A percentile compares a stretch with the other conserved stretches of the same genome.
phyloP scores from a whole-genome alignment of 139 green algal genomes.

The Ettlia oleoabundans region DNA sequence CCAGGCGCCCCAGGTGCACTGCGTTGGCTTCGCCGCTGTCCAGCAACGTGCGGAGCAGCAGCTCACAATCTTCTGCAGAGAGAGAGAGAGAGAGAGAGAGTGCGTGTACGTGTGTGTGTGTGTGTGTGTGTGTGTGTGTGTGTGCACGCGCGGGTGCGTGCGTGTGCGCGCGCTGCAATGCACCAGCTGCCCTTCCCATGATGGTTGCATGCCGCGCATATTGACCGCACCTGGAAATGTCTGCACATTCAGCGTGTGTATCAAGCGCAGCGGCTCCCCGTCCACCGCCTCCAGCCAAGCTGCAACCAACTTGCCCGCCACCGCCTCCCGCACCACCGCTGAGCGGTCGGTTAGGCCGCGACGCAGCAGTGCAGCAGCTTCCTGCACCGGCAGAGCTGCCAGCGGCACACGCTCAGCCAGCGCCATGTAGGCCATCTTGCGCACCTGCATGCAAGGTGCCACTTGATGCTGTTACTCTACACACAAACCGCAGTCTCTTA shows the following conservation, averaged over 20 bases:
- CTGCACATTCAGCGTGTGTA: slow-evolving; percentile 52
- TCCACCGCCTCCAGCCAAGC: slow-evolving; percentile 55
- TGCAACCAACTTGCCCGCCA: slow-evolving; percentile 40
- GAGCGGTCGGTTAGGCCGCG: slow-evolving; percentile 61
- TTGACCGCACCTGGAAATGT: slow-evolving; percentile 37
- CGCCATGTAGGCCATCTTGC: slow-evolving; percentile 56
- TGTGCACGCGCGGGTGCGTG: no score
- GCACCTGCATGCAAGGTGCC: slow-evolving; percentile 23
- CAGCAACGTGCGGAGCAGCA: slow-evolving; percentile 54
- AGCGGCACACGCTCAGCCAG: slow-evolving; percentile 54
- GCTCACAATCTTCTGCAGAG: slow-evolving; percentile 48
- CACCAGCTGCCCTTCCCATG: no score
- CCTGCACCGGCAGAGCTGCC: slow-evolving; percentile 27
- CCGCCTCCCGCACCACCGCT: slow-evolving; percentile 30
- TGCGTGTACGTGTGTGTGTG: no score
- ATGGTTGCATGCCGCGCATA: no score
- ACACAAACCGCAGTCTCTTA: not conserved
- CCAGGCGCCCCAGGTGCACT: slow-evolving; percentile 31
- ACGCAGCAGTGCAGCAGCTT: slow-evolving; percentile 48
- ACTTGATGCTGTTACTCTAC: not conserved
- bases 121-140: no score
- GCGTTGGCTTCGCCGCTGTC: slow-evolving; percentile 34
- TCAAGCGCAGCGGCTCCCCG: slow-evolving; percentile 48
- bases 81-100: not conserved
- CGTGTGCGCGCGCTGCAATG: no score